phyloP scores from a whole-genome alignment of 1,284 basidiomycete species.

The Mrakiaceae sp. region DNA sequence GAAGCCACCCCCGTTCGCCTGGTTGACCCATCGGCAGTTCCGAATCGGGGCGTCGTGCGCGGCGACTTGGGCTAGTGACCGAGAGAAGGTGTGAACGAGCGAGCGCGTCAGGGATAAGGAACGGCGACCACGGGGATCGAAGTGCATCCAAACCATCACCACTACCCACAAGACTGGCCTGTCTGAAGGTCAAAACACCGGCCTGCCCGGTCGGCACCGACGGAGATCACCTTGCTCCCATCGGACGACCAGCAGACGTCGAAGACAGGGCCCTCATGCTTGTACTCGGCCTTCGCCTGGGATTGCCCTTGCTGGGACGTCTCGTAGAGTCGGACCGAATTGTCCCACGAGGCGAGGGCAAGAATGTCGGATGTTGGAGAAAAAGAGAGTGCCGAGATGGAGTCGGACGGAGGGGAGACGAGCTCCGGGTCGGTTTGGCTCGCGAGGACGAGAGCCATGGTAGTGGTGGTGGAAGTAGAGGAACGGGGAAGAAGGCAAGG shows the following conservation, averaged over 20 bases:
- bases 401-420: conserved; percentile 56
- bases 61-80: conserved; percentile 49
- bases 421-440: conserved; percentile 54
- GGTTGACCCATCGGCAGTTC: conserved; percentile 62
- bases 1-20: conserved; percentile 50
- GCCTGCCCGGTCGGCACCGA: conserved; percentile 72
- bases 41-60: conserved; percentile 75
- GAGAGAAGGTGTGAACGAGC: not conserved
- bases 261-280: conserved; percentile 69
- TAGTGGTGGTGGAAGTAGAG: not conserved
- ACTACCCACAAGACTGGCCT: conserved; percentile 33
- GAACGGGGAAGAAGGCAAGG: not conserved
- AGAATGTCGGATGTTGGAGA: conserved; percentile 54
- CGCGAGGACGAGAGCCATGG: conserved; percentile 3
- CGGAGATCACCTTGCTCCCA: conserved; percentile 67
- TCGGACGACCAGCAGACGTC: conserved; percentile 75
- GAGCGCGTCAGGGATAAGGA: not conserved
- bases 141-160: not conserved
- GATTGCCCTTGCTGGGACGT: conserved; percentile 41
- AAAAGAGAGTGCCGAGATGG: conserved; percentile 59
- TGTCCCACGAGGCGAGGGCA: conserved; percentile 73
- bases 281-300: conserved; percentile 70
- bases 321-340: conserved; percentile 52
- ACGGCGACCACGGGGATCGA: not conserved
- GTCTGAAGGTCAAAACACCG: conserved; percentile 70